Percentiles rank a stretch among this genome's conserved stretches.
Evolutionary conservation across 139 green algal species (phyloP).

Genomic region (Chlamydomonas incerta): DNA sequence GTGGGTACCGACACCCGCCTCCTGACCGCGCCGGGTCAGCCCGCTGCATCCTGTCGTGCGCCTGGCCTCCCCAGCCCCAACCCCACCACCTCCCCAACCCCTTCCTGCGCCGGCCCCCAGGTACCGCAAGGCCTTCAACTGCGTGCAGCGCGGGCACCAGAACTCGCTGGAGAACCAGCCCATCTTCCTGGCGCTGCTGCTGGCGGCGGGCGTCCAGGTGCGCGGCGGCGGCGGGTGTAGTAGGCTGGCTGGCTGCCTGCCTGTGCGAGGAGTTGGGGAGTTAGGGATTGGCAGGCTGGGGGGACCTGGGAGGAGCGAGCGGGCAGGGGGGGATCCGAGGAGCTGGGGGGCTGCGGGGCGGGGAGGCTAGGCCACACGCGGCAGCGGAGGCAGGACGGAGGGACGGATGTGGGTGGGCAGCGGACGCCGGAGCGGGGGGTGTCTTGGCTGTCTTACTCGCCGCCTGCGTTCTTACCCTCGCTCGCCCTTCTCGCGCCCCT

Average conservation of each 20-base stretch:
- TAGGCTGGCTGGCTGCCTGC: no score
- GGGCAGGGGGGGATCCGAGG: no score
- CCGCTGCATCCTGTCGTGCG: no score
- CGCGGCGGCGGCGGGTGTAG: background rate
- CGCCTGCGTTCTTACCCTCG: no score
- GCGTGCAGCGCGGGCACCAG: constrained; percentile 74
- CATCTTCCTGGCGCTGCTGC: constrained; percentile 59
- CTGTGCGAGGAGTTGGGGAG: background rate
- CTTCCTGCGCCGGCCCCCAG: background rate
- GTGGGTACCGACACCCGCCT: no score
- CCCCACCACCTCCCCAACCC: background rate
- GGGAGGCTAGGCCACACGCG: no score
- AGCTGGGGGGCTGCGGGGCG: no score
- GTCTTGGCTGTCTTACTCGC: no score
- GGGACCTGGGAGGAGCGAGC: background rate
- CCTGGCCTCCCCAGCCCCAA: background rate
- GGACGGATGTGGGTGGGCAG: background rate
- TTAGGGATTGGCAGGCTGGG: background rate
- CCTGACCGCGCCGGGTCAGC: no score
- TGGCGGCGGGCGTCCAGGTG: constrained; percentile 58
- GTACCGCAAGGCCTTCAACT: constrained; percentile 65
- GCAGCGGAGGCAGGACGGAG: background rate
- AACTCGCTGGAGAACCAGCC: constrained; percentile 78
- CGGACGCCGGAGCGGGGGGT: no score
- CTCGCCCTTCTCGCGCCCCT: background rate